These are phyloP conservation scores for Eimeria tenella DNA, from an alignment of 169 alveolate species.

Conservation along the genomic window DNA sequence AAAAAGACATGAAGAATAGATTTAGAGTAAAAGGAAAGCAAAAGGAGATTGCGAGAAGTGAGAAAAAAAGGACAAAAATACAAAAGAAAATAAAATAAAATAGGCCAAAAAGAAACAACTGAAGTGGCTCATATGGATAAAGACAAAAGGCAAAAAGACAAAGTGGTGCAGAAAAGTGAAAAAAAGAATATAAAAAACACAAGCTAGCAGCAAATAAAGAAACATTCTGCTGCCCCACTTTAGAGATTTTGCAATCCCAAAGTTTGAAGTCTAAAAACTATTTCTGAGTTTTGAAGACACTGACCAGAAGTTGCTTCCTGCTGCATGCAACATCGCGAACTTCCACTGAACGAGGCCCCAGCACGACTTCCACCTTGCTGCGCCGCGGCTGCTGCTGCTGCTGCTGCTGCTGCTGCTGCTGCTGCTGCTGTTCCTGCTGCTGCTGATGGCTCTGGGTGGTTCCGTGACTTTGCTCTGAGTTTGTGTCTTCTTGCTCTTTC, in stretches of 20 bases:
- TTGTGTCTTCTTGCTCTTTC: neutral
- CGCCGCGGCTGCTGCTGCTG: neutral
- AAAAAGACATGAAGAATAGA: too few species aligned
- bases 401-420: neutral
- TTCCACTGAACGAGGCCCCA: slow-evolving; percentile 39
- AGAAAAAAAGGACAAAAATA: too few species aligned
- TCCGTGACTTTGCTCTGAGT: neutral
- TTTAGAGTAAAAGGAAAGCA: too few species aligned
- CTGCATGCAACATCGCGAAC: slow-evolving; percentile 34
- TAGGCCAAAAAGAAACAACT: too few species aligned
- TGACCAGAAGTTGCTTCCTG: slow-evolving; percentile 36
- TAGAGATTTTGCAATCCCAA: neutral
- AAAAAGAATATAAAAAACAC: neutral
- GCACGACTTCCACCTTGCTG: slow-evolving; percentile 1
- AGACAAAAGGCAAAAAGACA: neutral
- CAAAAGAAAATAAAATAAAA: too few species aligned
- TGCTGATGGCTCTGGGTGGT: neutral
- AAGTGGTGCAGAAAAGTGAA: neutral
- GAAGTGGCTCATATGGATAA: too few species aligned
- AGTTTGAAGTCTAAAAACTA: neutral
- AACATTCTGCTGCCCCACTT: neutral
- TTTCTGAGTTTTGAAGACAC: neutral
- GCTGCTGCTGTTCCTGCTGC: neutral
- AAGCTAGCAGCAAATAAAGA: neutral
- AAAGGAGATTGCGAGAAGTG: too few species aligned